These are phyloP conservation scores for Salix dunnii DNA, from an alignment of 345 rosid genomes.

Conservation along the genomic window DNA sequence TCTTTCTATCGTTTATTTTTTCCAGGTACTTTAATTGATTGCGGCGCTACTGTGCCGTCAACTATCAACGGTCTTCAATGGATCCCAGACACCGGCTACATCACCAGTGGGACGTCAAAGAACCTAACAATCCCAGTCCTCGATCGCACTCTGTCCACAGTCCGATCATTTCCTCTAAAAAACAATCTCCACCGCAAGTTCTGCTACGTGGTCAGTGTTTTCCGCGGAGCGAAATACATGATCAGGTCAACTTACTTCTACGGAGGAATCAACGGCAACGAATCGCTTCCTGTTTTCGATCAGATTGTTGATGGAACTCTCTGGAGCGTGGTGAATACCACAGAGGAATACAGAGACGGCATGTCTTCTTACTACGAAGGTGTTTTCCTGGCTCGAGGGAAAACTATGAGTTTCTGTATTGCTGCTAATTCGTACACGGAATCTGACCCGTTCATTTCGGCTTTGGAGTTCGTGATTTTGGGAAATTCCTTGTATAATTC, in stretches of 20 bases:
- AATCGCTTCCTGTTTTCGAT: conserved; percentile 74
- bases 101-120: conserved; percentile 47
- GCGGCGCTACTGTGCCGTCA: conserved; percentile 52
- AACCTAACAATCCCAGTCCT: conserved; percentile 32
- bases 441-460: conserved; percentile 89
- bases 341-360: conserved; percentile 55
- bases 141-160: conserved; percentile 47
- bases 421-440: conserved; percentile 61
- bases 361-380: conserved; percentile 68
- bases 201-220: conserved; percentile 57
- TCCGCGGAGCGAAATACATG: conserved; percentile 59
- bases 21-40: conserved; percentile 61
- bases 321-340: conserved; percentile 77
- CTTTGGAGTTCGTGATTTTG: conserved; percentile 62
- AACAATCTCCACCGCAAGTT: conserved; percentile 42
- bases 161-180: conserved; percentile 69
- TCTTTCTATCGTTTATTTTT: background rate
- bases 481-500: conserved; percentile 62
- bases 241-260: conserved; percentile 74
- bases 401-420: conserved; percentile 67
- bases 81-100: conserved; percentile 51
- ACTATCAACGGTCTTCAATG: conserved; percentile 47
- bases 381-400: conserved; percentile 66
- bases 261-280: conserved; percentile 67
- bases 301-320: conserved; percentile 86